phyloP scores from a whole-genome alignment of 2,329 filamentous ascomycete species.

The Podosphaera xanthii region DNA sequence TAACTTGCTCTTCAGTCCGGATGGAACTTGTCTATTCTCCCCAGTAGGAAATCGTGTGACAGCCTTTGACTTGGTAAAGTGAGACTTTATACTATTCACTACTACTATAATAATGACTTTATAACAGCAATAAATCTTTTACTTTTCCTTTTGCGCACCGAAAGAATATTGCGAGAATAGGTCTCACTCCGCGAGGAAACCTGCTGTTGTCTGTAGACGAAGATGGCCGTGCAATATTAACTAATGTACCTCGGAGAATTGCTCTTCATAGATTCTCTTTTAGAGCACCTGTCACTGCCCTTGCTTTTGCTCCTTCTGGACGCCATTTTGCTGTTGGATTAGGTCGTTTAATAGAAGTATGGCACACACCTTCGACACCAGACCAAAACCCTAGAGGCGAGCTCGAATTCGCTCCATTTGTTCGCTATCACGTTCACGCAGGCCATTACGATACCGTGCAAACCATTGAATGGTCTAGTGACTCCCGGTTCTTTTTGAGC shows the following conservation, averaged over 20 bases:
- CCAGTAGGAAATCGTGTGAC: constrained; percentile 92
- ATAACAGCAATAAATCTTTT: constrained; percentile 55
- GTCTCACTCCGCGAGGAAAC: constrained; percentile 74
- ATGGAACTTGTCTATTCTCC: constrained; percentile 87
- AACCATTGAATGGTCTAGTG: constrained; percentile 83
- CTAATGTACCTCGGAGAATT: constrained; percentile 68
- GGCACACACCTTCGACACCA: constrained; percentile 83
- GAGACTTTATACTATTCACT: constrained; percentile 1
- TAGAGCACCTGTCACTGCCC: constrained; percentile 54
- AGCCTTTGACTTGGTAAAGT: constrained; percentile 93
- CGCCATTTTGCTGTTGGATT: constrained; percentile 76
- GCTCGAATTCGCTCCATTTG: constrained; percentile 85
- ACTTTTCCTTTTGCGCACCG: constrained; percentile 81
- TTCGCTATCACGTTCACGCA: constrained; percentile 63
- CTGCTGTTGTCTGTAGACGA: constrained; percentile 84
- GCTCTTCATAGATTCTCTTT: constrained; percentile 93
- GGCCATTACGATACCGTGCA: constrained; percentile 76
- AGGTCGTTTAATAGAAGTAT: constrained; percentile 75
- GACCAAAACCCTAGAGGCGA: constrained; percentile 58
- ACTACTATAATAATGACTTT: constrained; percentile 3
- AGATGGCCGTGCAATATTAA: constrained; percentile 80
- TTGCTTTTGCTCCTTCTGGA: constrained; percentile 79
- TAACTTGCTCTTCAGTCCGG: constrained; percentile 87
- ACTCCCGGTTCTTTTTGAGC: constrained; percentile 86
- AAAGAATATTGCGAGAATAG: constrained; percentile 75